These are phyloP conservation scores for Wallacemonas collosoma DNA, from an alignment of 208 protist genomes.

Conservation along the genomic window DNA sequence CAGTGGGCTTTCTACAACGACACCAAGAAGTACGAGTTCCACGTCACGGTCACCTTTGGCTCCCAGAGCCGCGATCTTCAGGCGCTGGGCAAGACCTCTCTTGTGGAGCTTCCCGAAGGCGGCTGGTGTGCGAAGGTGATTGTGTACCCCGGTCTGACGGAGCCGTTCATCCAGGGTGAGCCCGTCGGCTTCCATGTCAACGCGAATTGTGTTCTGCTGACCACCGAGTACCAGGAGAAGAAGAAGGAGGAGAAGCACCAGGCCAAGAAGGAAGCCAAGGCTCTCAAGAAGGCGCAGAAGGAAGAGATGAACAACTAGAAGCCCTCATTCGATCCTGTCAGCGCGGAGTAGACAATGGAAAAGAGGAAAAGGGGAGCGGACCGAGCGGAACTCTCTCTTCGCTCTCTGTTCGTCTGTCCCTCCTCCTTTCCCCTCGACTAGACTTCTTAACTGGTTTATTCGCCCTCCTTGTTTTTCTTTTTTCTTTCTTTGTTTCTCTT, in stretches of 20 bases:
- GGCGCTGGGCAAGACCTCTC: slow-evolving; percentile 37
- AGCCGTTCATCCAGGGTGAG: slow-evolving; percentile 49
- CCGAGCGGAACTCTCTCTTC: no score
- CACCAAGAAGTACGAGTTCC: slow-evolving; percentile 49
- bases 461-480: background rate
- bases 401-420: background rate
- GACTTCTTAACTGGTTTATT: background rate
- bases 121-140: slow-evolving; percentile 31
- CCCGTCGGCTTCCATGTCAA: slow-evolving; percentile 37
- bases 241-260: slow-evolving; percentile 54
- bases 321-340: no score
- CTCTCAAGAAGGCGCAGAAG: slow-evolving; percentile 27
- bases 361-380: no score
- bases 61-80: slow-evolving; percentile 27
- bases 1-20: slow-evolving; percentile 71
- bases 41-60: slow-evolving; percentile 45
- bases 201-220: slow-evolving; percentile 48
- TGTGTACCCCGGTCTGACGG: slow-evolving; percentile 44
- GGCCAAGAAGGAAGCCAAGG: slow-evolving; percentile 48
- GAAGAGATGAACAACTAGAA: background rate
- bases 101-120: slow-evolving; percentile 27
- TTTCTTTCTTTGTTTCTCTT: slow-evolving; percentile 5
- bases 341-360: no score
- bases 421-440: slow-evolving; percentile 9
- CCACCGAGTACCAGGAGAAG: slow-evolving; percentile 60